phyloP scores from a whole-genome alignment of 2,329 filamentous ascomycete genomes.

The Diaporthe humulicola region DNA sequence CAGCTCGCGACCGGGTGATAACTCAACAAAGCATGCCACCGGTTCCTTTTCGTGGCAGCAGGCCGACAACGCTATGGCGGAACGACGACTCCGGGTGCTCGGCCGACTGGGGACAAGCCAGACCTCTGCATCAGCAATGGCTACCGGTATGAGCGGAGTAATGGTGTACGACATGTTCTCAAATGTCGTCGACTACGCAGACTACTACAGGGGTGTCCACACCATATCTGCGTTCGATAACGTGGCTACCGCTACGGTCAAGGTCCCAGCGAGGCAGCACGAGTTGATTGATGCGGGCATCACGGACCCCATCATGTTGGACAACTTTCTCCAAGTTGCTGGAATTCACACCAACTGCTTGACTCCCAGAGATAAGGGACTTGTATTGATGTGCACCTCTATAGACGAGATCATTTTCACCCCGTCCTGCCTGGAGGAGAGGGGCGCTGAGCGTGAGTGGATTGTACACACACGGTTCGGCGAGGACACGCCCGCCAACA shows the following conservation, averaged over 20 bases:
- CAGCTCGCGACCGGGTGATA: not conserved
- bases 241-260: constrained; percentile 39
- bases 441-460: constrained; percentile 1
- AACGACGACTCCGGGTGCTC: constrained; percentile 18
- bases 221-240: constrained; percentile 35
- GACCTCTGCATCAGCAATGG: constrained; percentile 4
- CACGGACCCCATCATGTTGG: constrained; percentile 42
- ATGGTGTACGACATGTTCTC: constrained; percentile 34
- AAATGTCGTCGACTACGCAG: constrained; percentile 39
- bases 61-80: not conserved
- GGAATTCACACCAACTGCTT: constrained; percentile 54
- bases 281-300: not conserved
- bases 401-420: constrained; percentile 42
- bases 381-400: constrained; percentile 44
- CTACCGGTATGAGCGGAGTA: constrained; percentile 58
- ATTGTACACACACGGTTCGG: constrained; percentile 37
- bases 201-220: constrained; percentile 38
- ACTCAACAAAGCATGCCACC: constrained; percentile 2
- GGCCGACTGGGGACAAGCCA: not conserved
- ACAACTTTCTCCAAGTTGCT: constrained; percentile 52
- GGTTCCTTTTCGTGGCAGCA: constrained; percentile 3
- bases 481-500: not conserved
- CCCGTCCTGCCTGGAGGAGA: constrained; percentile 3
- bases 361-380: constrained; percentile 39
- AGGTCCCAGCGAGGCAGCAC: constrained; percentile 11